Evolutionary conservation across 257 asterid species (phyloP).

Genomic region (Vinca minor): DNA sequence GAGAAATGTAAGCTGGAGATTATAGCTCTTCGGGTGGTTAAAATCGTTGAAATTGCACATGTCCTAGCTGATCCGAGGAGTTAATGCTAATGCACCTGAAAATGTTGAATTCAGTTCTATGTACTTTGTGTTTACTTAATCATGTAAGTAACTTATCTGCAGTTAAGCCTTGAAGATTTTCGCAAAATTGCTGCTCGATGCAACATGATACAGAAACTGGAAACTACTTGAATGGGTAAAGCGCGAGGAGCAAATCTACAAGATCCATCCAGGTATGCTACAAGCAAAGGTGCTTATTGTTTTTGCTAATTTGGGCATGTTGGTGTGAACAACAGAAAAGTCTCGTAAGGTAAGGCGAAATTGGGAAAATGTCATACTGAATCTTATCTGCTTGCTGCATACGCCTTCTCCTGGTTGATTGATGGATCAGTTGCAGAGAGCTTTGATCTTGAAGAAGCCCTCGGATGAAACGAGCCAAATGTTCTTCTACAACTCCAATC

Average conservation of each 20-base stretch:
- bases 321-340: neutral
- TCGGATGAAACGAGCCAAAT: too few relatives aligned
- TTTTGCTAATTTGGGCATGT: neutral
- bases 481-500: too few relatives aligned
- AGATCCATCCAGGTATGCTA: neutral
- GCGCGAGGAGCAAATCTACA: neutral
- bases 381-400: too few relatives aligned
- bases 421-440: too few relatives aligned
- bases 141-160: slow-evolving; percentile 14
- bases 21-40: neutral
- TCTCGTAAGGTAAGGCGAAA: neutral
- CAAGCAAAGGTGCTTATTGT: neutral
- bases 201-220: slow-evolving; percentile 50
- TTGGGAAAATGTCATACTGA: neutral
- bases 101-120: neutral
- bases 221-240: slow-evolving; percentile 21
- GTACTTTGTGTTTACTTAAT: neutral
- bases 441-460: too few relatives aligned
- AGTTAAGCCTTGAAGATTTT: slow-evolving; percentile 69
- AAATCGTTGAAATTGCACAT: neutral
- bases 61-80: neutral
- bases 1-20: neutral
- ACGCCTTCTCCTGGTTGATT: too few relatives aligned
- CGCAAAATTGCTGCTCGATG: slow-evolving; percentile 60
- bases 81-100: slow-evolving; percentile 1